These are phyloP conservation scores for Gaeumannomyces tritici DNA, from an alignment of 2,329 filamentous ascomycete genomes.

Conservation along the genomic window DNA sequence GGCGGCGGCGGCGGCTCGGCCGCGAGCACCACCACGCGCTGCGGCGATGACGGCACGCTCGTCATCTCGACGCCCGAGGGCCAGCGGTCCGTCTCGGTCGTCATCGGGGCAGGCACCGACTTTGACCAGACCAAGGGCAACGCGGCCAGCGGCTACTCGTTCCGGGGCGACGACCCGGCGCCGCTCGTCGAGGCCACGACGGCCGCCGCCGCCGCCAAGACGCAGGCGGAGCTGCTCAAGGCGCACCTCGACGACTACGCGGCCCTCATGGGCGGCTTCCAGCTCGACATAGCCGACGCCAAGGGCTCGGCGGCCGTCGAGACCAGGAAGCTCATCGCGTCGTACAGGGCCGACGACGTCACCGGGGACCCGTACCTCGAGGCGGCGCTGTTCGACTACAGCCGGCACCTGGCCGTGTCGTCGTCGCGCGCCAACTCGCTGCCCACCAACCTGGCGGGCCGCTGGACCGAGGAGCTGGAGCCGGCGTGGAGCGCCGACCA, in stretches of 20 bases:
- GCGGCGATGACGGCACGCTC: not conserved
- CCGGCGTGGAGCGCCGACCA: slow-evolving; percentile 41
- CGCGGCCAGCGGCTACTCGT: slow-evolving; percentile 30
- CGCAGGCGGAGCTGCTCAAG: slow-evolving; percentile 18
- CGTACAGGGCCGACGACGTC: slow-evolving; percentile 11
- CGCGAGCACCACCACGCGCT: slow-evolving; percentile 2
- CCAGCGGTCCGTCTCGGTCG: slow-evolving; percentile 22
- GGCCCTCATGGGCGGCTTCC: slow-evolving; percentile 26
- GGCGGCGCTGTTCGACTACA: slow-evolving; percentile 41
- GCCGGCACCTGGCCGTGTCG: slow-evolving; percentile 43
- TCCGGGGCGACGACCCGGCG: slow-evolving; percentile 35
- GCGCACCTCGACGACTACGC: slow-evolving; percentile 31
- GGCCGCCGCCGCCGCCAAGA: slow-evolving; percentile 20
- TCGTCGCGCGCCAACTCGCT: slow-evolving; percentile 40
- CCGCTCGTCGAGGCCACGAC: slow-evolving; percentile 23
- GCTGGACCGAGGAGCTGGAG: slow-evolving; percentile 36
- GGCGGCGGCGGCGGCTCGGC: slow-evolving; percentile 15
- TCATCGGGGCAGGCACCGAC: slow-evolving; percentile 35
- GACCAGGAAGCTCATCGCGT: slow-evolving; percentile 15
- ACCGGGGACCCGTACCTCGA: slow-evolving; percentile 41
- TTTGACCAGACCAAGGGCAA: slow-evolving; percentile 41
- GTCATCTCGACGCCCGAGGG: slow-evolving; percentile 14
- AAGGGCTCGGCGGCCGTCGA: slow-evolving; percentile 26
- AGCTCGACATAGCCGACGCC: slow-evolving; percentile 33
- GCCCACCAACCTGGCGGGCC: slow-evolving; percentile 46